Evolutionary conservation across 305 asterid species (phyloP), one percentile per base, ranked within the genome.

Genomic region (Rubia tinctorum): DNA sequence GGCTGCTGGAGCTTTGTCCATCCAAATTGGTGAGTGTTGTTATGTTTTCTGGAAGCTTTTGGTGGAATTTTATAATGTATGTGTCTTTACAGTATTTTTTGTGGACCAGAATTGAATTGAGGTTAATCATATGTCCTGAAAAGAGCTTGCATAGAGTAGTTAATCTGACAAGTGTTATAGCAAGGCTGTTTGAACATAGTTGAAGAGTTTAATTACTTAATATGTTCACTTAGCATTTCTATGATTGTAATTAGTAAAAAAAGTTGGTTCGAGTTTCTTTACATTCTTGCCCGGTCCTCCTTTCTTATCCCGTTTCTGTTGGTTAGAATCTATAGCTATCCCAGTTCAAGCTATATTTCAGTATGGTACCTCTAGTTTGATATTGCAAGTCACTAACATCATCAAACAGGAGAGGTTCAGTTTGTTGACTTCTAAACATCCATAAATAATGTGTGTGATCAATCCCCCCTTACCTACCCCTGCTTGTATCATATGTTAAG

Each of bases 1-100:
- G 99, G 99, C 99, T 75, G 99, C 99, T 75, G 96, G 99, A 78
- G 96, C 99, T 71, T 82, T 95, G 71, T 95, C 96, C 58, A 92
- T 95, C 72, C 92, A 89, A 85, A 92, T 95, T 53, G 99, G 99
- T 92, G 81, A 85, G 96, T 75, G 6, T 56, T 67, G 11, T 68
- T 55, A 23, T 68, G 43, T 1, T 11, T 69, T 9, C 6, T 15
- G 80, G 7, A 37, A 37, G 64, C 25, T 20, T n/a, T 60, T 39
- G 37, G 37, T 76, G 66, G 44, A 39, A 27, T 76, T 25, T 17
- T 40, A 40, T 66, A 2, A 7, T 53, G 34, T 11, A 15, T 30
- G 22, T 64, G n/a, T 63, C 44, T 30, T 15, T 40, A 6, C 68
- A 6, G 43, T 17, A 63, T 17, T 61, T 27, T 22, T 25, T 62